These are phyloP conservation scores for Dicorynia guianensis DNA, from an alignment of 306 rosid species.

Conservation along the genomic window DNA sequence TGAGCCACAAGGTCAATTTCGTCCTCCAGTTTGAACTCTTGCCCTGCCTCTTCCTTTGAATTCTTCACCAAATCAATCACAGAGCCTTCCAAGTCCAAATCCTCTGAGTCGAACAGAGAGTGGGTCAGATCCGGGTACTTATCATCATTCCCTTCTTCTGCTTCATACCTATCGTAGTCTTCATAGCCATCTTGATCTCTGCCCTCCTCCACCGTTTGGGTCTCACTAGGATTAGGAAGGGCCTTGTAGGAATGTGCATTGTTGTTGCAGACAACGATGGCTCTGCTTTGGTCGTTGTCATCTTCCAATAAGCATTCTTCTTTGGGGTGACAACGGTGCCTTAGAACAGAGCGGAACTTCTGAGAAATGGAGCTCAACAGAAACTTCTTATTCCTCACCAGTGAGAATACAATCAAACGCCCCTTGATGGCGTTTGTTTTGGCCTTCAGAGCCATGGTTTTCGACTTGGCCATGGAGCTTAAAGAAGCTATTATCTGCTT, in stretches of 20 bases:
- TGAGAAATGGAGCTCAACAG: constrained; percentile 53
- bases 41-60: constrained; percentile 63
- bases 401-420: constrained; percentile 54
- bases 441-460: constrained; percentile 48
- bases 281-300: constrained; percentile 7
- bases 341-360: constrained; percentile 50
- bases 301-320: constrained; percentile 37
- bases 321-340: constrained; percentile 27
- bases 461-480: constrained; percentile 55
- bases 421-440: constrained; percentile 58
- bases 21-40: constrained; percentile 73
- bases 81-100: constrained; percentile 54
- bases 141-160: constrained; percentile 5
- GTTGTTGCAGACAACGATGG: not conserved
- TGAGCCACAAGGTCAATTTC: constrained; percentile 78
- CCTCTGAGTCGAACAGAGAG: constrained; percentile 42
- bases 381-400: constrained; percentile 54
- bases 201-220: not conserved
- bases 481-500: constrained; percentile 44
- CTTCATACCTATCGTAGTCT: constrained; percentile 20
- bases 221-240: constrained; percentile 19
- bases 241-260: constrained; percentile 27
- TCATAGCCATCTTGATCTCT: constrained; percentile 26
- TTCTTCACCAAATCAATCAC: constrained; percentile 72
- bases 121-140: constrained; percentile 53